Conservation (phyloP, 805 yeast species). For the Teunomyces funiuensis region DNA sequence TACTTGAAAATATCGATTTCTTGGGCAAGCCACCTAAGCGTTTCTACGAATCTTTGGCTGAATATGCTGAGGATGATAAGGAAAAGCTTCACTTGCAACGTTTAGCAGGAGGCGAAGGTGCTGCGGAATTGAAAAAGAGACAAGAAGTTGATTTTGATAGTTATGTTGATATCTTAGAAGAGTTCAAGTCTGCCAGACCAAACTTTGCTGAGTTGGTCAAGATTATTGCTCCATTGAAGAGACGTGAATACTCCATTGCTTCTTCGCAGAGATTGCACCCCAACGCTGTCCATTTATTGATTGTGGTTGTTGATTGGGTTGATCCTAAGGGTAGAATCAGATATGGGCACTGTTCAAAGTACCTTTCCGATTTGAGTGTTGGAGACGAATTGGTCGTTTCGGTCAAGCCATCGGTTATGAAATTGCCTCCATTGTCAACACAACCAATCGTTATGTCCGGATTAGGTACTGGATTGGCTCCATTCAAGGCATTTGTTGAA, state of each 20-base stretch:
- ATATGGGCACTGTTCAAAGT: slow-evolving; percentile 93
- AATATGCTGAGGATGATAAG: slow-evolving; percentile 64
- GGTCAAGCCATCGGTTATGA: slow-evolving; percentile 97
- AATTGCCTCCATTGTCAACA: slow-evolving; percentile 80
- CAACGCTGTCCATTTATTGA: slow-evolving; percentile 83
- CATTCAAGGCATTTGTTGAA: slow-evolving; percentile 95
- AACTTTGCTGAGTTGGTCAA: slow-evolving; percentile 64
- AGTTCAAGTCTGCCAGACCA: slow-evolving; percentile 83
- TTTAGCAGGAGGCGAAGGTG: slow-evolving; percentile 77
- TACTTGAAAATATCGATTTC: slow-evolving; percentile 78
- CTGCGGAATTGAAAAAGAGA: slow-evolving; percentile 76
- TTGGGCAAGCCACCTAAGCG: slow-evolving; percentile 96
- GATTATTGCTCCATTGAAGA: slow-evolving; percentile 81
- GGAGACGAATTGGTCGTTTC: slow-evolving; percentile 90
- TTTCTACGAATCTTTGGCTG: slow-evolving; percentile 81
- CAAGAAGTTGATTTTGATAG: slow-evolving; percentile 82
- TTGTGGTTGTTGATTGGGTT: slow-evolving; percentile 95
- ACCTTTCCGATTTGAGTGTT: slow-evolving; percentile 70
- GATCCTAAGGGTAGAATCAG: slow-evolving; percentile 83
- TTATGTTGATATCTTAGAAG: slow-evolving; percentile 76
- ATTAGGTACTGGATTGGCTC: slow-evolving; percentile 96
- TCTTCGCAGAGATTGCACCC: slow-evolving; percentile 93
- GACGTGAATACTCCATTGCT: slow-evolving; percentile 97
- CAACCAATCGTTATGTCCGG: slow-evolving; percentile 97
- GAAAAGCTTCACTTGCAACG: slow-evolving; percentile 63